These are phyloP conservation scores for Diaporthe eres DNA, from an alignment of 2,329 filamentous ascomycete genomes.

Conservation along the genomic window DNA sequence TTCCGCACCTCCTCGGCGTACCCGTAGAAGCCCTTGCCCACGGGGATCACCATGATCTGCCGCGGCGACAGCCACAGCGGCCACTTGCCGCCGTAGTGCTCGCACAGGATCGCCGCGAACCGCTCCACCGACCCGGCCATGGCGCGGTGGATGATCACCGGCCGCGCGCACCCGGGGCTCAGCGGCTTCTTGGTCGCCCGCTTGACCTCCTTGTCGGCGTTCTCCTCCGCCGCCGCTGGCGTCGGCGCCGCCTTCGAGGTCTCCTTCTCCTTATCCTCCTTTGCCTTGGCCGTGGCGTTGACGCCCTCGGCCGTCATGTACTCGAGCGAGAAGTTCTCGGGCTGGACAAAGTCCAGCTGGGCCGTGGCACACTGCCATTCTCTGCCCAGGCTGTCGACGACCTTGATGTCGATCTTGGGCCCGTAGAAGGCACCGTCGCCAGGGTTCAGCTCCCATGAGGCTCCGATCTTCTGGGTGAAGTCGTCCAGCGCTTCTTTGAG, in stretches of 20 bases:
- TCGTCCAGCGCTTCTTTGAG: conserved; percentile 84
- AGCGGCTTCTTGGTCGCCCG: conserved; percentile 64
- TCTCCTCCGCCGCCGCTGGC: conserved; percentile 53
- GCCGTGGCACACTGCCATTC: conserved; percentile 87
- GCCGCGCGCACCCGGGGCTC: conserved; percentile 79
- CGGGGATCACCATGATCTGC: conserved; percentile 84
- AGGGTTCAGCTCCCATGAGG: conserved; percentile 90
- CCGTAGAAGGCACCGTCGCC: conserved; percentile 99
- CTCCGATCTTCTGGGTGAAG: conserved; percentile 72
- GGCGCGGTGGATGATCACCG: conserved; percentile 90
- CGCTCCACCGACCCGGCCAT: conserved; percentile 79
- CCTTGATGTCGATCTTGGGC: conserved; percentile 97
- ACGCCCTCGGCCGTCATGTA: conserved; percentile 81
- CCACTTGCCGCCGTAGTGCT: conserved; percentile 91
- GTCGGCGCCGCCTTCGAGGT: conserved; percentile 47
- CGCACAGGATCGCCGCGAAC: conserved; percentile 81
- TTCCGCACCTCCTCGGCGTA: conserved; percentile 82
- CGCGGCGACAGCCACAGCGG: conserved; percentile 91
- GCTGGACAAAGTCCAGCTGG: conserved; percentile 91
- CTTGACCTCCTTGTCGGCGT: conserved; percentile 58
- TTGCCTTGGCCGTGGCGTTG: conserved; percentile 46
- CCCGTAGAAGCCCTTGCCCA: conserved; percentile 78
- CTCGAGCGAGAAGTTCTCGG: conserved; percentile 88
- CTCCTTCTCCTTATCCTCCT: conserved; percentile 52
- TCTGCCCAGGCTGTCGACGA: conserved; percentile 87